A percentile compares a stretch with the other conserved stretches of the same genome.
phyloP scores from a whole-genome alignment of 352 stramenopile genomes.

The Phytophthora pinifolia region DNA sequence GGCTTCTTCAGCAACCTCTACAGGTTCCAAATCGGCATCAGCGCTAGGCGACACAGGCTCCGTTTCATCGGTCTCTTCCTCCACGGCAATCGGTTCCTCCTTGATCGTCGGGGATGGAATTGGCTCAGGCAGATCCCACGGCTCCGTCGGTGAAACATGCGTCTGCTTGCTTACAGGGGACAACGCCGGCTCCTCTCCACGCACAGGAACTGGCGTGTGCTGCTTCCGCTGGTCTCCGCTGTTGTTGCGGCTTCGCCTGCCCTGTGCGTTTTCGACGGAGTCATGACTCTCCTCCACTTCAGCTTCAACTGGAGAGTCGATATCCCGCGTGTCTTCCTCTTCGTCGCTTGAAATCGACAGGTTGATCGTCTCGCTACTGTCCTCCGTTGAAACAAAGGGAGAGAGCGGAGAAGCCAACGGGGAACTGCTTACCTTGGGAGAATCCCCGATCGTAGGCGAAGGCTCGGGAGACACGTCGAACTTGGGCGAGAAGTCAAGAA shows the following conservation, averaged over 20 bases:
- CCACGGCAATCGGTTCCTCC: conserved; percentile 8
- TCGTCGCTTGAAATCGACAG: conserved; percentile 3
- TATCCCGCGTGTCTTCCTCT: conserved; percentile 4
- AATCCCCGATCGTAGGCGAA: conserved; percentile 27
- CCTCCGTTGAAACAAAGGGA: conserved; percentile 15
- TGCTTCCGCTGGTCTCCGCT: conserved; percentile 26
- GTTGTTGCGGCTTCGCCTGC: conserved; percentile 28
- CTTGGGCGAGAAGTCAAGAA: background rate
- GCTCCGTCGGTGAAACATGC: conserved; percentile 34
- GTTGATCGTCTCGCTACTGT: conserved; percentile 9
- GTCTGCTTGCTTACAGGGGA: conserved; percentile 22
- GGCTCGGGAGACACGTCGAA: conserved; percentile 17
- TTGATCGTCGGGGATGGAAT: conserved; percentile 26
- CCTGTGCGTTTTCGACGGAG: conserved; percentile 9
- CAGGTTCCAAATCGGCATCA: conserved; percentile 11
- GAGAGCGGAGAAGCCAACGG: conserved; percentile 28
- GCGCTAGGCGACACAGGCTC: conserved; percentile 12
- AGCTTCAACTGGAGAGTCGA: conserved; percentile 1
- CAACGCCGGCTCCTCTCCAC: conserved; percentile 25
- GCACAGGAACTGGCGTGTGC: conserved; percentile 11
- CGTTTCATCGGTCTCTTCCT: conserved; percentile 19
- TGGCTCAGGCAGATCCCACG: conserved; percentile 35
- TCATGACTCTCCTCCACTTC: conserved; percentile 14
- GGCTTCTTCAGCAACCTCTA: conserved; percentile 15
- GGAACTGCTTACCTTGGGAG: conserved; percentile 33